Evolutionary conservation across 2,329 filamentous ascomycete species (phyloP), one percentile per base, ranked within the genome.

Genomic region (Ophiostoma novo-ulmi): DNA sequence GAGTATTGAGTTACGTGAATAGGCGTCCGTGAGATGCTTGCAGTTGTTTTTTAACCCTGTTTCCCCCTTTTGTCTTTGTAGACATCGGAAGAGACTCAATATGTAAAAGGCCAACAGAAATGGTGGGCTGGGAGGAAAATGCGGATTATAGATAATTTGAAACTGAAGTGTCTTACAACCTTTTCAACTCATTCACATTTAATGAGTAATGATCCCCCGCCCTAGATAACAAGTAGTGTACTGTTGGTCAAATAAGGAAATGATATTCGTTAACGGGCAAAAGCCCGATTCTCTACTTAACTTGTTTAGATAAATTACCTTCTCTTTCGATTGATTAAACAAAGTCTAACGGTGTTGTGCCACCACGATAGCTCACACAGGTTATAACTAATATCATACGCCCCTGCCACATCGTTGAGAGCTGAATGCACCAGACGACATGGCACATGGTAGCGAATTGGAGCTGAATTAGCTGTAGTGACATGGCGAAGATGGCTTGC

Each of bases 241-340:
- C n/a, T 64, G 22, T 36, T 64, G 11, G 58, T 31, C 58, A 6
- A 35, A 63, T 63, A 13, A 14, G 58, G 58, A 20, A 63, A 63
- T 63, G 58, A 63, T 63, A 17, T 36, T 26, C 58, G 26, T 63
- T 2, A 10, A 63, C 58, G 58, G 58, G 26, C 58, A 63, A 63
- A 63, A 63, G 26, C 58, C 58, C 58, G 58, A 63, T 63, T 58
- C 52, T 26, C 52, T 5, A 58, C 52, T 39, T 10, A 39, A 39
- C 31, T 31, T 39, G 38, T 39, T 10, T 39, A 39, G n/a, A n/a
- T 6, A 8, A 48, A 48, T 17, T 39, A 39, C 31, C 1, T 31
- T 31, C 3, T 3, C 31, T 31, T 31, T 31, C 31, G 31, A 31
- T 31, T 31, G 31, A 31, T 5, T 1, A 48, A 17, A 17, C 1